These are phyloP conservation scores for Ascosphaera aggregata DNA, from an alignment of 2,329 filamentous ascomycete genomes.

Conservation along the genomic window DNA sequence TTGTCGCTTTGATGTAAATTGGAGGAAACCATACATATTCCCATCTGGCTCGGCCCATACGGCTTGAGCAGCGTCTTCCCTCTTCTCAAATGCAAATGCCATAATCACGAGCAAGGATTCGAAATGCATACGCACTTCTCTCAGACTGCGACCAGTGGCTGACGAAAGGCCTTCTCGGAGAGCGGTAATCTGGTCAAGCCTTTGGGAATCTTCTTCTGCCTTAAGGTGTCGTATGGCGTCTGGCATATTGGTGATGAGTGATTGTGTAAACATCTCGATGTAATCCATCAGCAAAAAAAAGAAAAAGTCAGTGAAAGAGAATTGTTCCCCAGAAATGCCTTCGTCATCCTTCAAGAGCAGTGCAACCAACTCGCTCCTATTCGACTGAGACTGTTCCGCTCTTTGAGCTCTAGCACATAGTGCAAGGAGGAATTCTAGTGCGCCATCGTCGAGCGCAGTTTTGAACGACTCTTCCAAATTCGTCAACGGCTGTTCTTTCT, in stretches of 20 bases:
- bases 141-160: constrained; percentile 16
- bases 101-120: constrained; percentile 86
- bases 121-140: constrained; percentile 34
- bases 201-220: constrained; percentile 69
- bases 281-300: constrained; percentile 52
- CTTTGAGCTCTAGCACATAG: constrained; percentile 61
- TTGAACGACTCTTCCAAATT: constrained; percentile 50
- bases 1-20: constrained; percentile 88
- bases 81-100: constrained; percentile 70
- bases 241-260: constrained; percentile 86
- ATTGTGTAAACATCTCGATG: constrained; percentile 69
- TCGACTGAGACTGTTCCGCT: constrained; percentile 70
- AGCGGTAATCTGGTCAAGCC: constrained; percentile 22
- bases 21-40: constrained; percentile 81
- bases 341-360: constrained; percentile 66
- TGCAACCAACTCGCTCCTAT: constrained; percentile 56
- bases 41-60: constrained; percentile 90
- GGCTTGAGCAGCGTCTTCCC: constrained; percentile 58
- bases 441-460: constrained; percentile 62
- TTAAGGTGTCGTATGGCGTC: constrained; percentile 73
- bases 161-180: constrained; percentile 20
- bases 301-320: constrained; percentile 49
- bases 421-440: constrained; percentile 75
- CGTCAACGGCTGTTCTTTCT: constrained; percentile 42
- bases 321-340: constrained; percentile 40